These are phyloP conservation scores for Peniophora sp. DNA, from an alignment of 1,284 basidiomycete species.

Conservation along the genomic window DNA sequence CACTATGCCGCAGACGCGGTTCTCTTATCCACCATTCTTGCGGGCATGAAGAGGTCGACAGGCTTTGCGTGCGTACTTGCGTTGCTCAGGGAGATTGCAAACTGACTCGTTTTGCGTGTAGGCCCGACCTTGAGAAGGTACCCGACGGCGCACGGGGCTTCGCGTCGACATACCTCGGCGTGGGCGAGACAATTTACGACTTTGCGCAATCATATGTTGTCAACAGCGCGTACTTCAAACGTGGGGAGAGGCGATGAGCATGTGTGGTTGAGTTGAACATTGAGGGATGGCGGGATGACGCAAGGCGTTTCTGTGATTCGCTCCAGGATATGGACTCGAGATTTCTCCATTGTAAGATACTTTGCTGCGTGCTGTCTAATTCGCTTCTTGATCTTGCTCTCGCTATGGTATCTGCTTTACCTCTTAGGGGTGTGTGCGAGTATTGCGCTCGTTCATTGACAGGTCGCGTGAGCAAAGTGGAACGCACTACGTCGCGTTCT, in stretches of 20 bases:
- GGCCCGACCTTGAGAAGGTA: constrained; percentile 63
- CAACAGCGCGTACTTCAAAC: constrained; percentile 73
- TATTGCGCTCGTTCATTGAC: too few species aligned
- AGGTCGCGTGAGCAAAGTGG: too few species aligned
- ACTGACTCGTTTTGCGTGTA: constrained; percentile 20
- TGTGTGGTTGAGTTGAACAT: constrained; percentile 21
- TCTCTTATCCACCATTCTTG: constrained; percentile 82
- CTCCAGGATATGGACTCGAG: too few species aligned
- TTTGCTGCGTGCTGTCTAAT: background rate
- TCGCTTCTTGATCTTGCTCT: background rate
- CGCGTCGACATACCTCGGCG: constrained; percentile 75
- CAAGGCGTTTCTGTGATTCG: background rate
- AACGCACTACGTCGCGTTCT: too few species aligned
- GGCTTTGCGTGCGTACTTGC: constrained; percentile 72
- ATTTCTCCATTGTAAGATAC: too few species aligned
- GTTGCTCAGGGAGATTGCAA: background rate
- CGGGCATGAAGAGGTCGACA: constrained; percentile 86
- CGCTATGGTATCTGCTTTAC: constrained; percentile 2
- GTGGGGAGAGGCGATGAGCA: constrained; percentile 14
- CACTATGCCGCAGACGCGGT: constrained; percentile 86
- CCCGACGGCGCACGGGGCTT: constrained; percentile 66
- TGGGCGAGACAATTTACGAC: constrained; percentile 88
- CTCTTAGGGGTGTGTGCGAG: too few species aligned
- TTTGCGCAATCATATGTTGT: constrained; percentile 74
- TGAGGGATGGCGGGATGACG: constrained; percentile 13